Percentiles rank a stretch among this genome's conserved stretches.
Evolutionary conservation across 345 rosid species (phyloP).

Genomic region (Camelina laxa): DNA sequence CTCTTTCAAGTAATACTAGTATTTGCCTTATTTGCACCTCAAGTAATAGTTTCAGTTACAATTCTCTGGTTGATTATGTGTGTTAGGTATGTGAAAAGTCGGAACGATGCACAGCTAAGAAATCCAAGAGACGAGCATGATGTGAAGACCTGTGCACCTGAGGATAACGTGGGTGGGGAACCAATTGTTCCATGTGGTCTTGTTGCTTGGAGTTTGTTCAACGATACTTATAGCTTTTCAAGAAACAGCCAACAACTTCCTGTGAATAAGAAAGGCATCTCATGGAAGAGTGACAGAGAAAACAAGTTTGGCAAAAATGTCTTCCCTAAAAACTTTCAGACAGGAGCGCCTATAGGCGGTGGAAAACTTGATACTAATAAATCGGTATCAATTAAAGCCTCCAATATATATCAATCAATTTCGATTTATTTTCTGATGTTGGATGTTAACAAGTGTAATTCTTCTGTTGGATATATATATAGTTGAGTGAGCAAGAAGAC

Average conservation of each 20-base stretch:
- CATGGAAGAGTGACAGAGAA: conserved; percentile 96
- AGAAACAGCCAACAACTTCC: conserved; percentile 49
- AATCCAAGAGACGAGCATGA: conserved; percentile 39
- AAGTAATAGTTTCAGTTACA: conserved; percentile 6
- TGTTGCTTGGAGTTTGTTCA: conserved; percentile 98
- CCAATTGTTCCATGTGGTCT: conserved; percentile 91
- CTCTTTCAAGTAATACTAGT: neutral
- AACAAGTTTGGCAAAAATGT: conserved; percentile 81
- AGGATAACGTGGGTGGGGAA: conserved; percentile 48
- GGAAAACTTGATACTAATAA: conserved; percentile 43
- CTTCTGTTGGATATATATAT: conserved; percentile 36
- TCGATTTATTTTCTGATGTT: conserved; percentile 2
- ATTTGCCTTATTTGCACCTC: neutral
- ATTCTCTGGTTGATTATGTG: conserved; percentile 21
- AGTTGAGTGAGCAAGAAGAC: conserved; percentile 89
- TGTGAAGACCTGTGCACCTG: conserved; percentile 68
- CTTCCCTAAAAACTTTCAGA: conserved; percentile 75
- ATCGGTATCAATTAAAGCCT: conserved; percentile 58
- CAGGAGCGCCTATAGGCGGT: conserved; percentile 65
- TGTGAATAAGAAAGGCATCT: conserved; percentile 72
- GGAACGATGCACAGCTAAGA: conserved; percentile 74
- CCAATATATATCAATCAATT: neutral
- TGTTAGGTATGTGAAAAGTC: conserved; percentile 89
- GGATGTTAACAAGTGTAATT: conserved; percentile 9
- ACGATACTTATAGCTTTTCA: conserved; percentile 74